Conservation (phyloP, 441 rosid species). For the Corymbia citriodora region DNA sequence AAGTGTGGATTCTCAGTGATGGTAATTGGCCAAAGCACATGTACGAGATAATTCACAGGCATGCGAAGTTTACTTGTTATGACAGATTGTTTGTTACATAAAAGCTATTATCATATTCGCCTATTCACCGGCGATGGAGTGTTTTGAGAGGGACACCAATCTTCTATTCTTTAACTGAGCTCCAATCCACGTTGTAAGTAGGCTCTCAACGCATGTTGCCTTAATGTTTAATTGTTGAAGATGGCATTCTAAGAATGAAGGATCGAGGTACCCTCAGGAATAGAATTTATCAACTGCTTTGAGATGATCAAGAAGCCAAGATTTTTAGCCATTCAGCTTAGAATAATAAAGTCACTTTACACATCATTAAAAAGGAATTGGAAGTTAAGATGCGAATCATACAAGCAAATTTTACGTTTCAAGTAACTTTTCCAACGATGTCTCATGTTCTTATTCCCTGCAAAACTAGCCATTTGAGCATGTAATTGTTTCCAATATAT, state of each 20-base stretch:
- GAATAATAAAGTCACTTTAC: background rate
- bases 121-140: no score
- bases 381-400: background rate
- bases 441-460: background rate
- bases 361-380: background rate
- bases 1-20: no score
- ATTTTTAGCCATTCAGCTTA: background rate
- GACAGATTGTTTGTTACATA: no score
- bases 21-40: no score
- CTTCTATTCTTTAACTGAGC: no score
- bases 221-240: background rate
- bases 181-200: background rate
- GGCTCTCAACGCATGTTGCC: background rate
- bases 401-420: no score
- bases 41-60: no score
- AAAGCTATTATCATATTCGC: no score
- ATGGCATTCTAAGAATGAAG: background rate
- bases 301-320: no score
- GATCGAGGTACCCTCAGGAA: background rate
- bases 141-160: no score
- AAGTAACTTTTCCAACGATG: no score
- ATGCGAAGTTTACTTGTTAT: no score
- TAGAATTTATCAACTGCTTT: background rate
- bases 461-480: background rate
- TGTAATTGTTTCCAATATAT: background rate